phyloP scores from a whole-genome alignment of 2,329 filamentous ascomycete species.

The Fusarium oxysporum region DNA sequence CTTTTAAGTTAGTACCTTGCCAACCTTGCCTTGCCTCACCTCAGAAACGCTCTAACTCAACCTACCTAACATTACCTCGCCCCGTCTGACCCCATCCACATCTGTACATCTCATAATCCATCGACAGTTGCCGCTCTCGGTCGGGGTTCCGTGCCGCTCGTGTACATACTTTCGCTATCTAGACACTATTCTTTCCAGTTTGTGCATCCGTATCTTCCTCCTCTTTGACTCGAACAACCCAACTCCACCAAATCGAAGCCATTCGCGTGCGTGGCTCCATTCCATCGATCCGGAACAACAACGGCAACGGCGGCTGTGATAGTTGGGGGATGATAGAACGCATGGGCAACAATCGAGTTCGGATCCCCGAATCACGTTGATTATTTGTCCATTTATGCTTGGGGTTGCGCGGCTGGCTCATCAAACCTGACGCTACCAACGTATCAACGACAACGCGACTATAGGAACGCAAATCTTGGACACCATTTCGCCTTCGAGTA shows the following conservation, averaged over 20 bases:
- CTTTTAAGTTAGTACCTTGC: conserved; percentile 38
- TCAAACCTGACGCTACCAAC: not conserved
- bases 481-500: conserved; percentile 9
- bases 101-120: conserved; percentile 39
- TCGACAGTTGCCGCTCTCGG: conserved; percentile 36
- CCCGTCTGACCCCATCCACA: conserved; percentile 41
- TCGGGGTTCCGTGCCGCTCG: conserved; percentile 39
- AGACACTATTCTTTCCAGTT: conserved; percentile 22
- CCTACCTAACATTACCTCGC: conserved; percentile 36
- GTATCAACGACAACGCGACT: conserved; percentile 26
- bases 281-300: conserved; percentile 9
- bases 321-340: conserved; percentile 13
- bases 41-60: conserved; percentile 41
- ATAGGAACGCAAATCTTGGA: conserved; percentile 16
- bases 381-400: conserved; percentile 4
- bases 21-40: conserved; percentile 34
- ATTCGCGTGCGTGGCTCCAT: conserved; percentile 17
- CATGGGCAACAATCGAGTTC: conserved; percentile 8
- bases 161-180: conserved; percentile 37
- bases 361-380: conserved; percentile 23
- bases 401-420: conserved; percentile 27
- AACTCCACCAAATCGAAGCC: conserved; percentile 4
- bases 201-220: conserved; percentile 16
- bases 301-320: conserved; percentile 9
- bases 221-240: not conserved